Percentiles rank a stretch among this genome's conserved stretches.
These are phyloP conservation scores for Aciculosporium take DNA, from an alignment of 2,329 filamentous ascomycete genomes.

Conservation along the genomic window DNA sequence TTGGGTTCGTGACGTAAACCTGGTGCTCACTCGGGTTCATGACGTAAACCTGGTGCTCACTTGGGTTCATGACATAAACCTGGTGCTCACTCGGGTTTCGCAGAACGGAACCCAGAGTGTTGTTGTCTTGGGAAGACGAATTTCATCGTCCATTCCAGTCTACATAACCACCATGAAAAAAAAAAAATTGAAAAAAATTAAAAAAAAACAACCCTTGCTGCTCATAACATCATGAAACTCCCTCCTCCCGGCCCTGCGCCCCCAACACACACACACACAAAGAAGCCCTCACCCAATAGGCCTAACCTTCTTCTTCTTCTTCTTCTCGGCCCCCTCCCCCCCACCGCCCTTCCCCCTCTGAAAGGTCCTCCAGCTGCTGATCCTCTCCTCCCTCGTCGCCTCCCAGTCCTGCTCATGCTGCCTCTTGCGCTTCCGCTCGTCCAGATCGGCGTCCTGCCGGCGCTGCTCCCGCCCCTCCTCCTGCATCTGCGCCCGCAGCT, in stretches of 20 bases:
- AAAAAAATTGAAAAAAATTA: slow-evolving; percentile 1
- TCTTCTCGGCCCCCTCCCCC: slow-evolving; percentile 34
- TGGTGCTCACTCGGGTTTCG: too few relatives aligned
- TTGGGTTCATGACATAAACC: too few relatives aligned
- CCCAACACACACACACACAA: too few relatives aligned
- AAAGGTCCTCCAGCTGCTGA: slow-evolving; percentile 88
- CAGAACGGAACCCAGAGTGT: too few relatives aligned
- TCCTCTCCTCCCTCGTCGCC: slow-evolving; percentile 75
- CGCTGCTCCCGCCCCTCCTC: slow-evolving; percentile 86
- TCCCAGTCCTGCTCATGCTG: slow-evolving; percentile 96
- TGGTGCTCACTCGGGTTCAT: too few relatives aligned
- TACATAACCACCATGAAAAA: slow-evolving; percentile 5
- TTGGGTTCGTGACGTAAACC: too few relatives aligned
- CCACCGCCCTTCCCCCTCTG: slow-evolving; percentile 53
- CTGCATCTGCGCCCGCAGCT: slow-evolving; percentile 88
- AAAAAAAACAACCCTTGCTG: background rate
- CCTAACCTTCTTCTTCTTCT: slow-evolving; percentile 60
- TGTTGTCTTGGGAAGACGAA: too few relatives aligned
- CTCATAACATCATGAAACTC: slow-evolving; percentile 2
- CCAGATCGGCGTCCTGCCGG: slow-evolving; percentile 72
- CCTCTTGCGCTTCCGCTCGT: slow-evolving; percentile 68
- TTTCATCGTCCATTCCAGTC: too few relatives aligned
- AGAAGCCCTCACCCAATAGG: slow-evolving; percentile 33
- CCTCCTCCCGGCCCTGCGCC: background rate
- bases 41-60: too few relatives aligned